These are phyloP conservation scores for Corinectria fuckeliana DNA, from an alignment of 2,329 filamentous ascomycete species.

Conservation along the genomic window DNA sequence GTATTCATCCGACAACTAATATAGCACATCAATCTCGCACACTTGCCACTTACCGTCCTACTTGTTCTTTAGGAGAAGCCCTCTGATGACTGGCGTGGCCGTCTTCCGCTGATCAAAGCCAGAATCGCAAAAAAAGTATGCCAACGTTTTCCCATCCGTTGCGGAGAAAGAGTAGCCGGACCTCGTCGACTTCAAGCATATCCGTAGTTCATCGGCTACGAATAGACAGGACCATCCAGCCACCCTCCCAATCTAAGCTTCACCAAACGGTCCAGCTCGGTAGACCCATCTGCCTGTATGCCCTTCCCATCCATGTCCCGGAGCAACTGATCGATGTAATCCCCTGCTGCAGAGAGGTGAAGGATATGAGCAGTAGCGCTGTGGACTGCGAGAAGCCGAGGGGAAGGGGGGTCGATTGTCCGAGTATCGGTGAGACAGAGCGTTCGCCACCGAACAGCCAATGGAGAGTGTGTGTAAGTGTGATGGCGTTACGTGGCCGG, in stretches of 20 bases:
- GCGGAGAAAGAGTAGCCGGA: slow-evolving; percentile 21
- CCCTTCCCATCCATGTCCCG: neutral
- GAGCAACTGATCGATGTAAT: neutral
- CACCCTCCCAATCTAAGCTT: neutral
- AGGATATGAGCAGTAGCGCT: neutral
- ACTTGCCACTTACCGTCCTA: too few relatives aligned
- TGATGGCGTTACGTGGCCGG: slow-evolving; percentile 45
- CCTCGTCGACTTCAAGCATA: too few relatives aligned
- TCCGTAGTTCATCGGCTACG: too few relatives aligned
- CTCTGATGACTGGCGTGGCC: slow-evolving; percentile 30
- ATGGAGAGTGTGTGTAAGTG: slow-evolving; percentile 29
- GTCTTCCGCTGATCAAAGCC: slow-evolving; percentile 30
- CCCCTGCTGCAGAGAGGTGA: neutral
- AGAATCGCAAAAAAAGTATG: slow-evolving; percentile 37
- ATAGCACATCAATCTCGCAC: too few relatives aligned
- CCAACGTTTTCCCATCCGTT: slow-evolving; percentile 19
- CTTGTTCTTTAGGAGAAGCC: slow-evolving; percentile 33
- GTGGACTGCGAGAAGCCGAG: slow-evolving; percentile 2
- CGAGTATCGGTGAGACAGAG: neutral
- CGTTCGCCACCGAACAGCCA: slow-evolving; percentile 20
- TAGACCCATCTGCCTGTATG: neutral
- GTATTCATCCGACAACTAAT: too few relatives aligned
- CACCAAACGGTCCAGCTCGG: neutral
- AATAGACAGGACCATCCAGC: neutral
- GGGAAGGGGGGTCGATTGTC: neutral